These are phyloP conservation scores for Beauveria australis DNA, from an alignment of 2,329 filamentous ascomycete species.

Conservation along the genomic window DNA sequence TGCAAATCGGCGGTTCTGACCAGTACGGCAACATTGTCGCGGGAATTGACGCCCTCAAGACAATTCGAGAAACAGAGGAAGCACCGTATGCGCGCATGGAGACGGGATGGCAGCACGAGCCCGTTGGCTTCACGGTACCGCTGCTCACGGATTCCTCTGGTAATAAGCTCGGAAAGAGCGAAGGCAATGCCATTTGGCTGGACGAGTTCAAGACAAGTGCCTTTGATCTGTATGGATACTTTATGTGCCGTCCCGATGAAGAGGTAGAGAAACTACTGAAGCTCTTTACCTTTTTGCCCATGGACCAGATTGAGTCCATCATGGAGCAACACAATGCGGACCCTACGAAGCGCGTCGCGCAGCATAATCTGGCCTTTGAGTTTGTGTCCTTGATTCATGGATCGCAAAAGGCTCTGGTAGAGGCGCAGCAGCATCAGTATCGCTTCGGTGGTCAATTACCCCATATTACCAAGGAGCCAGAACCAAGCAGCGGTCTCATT, in stretches of 20 bases:
- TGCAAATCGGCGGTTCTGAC: conserved; percentile 92
- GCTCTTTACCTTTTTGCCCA: conserved; percentile 81
- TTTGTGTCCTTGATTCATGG: conserved; percentile 77
- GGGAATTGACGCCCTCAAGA: conserved; percentile 77
- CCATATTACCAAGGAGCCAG: conserved; percentile 22
- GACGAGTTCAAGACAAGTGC: conserved; percentile 70
- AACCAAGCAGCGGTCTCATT: conserved; percentile 22
- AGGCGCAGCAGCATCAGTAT: conserved; percentile 46
- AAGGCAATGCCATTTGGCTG: conserved; percentile 90
- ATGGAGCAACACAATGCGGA: conserved; percentile 62
- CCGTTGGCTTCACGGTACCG: conserved; percentile 84
- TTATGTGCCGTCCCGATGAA: conserved; percentile 71
- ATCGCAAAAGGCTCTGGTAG: conserved; percentile 49
- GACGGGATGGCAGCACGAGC: conserved; percentile 40
- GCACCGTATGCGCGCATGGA: conserved; percentile 33
- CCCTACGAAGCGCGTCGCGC: conserved; percentile 65
- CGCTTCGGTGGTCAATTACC: conserved; percentile 36
- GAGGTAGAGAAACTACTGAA: conserved; percentile 77
- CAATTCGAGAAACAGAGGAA: conserved; percentile 53
- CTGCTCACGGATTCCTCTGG: conserved; percentile 79
- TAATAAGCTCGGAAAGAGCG: conserved; percentile 89
- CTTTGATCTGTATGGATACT: conserved; percentile 88
- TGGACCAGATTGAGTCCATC: conserved; percentile 55
- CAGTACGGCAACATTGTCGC: conserved; percentile 95
- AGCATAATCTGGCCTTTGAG: conserved; percentile 76